Evolutionary conservation across 768 basidiomycete species (phyloP).

Genomic region (Panus rudis): DNA sequence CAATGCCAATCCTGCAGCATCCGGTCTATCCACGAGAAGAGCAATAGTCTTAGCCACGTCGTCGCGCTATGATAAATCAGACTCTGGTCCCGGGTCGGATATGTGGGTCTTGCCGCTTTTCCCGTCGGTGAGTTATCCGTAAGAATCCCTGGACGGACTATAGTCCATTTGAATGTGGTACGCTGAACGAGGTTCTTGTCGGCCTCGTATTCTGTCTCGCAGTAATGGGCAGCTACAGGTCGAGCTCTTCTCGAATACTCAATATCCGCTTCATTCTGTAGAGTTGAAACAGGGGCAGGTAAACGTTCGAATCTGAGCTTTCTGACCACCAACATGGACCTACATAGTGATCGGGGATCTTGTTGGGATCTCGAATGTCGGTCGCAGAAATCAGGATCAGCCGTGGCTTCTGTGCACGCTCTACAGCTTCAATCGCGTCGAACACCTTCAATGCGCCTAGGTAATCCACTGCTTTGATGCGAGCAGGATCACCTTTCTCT

Average conservation of each 20-base stretch:
- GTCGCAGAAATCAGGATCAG: slow-evolving; percentile 54
- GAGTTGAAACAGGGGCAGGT: not conserved
- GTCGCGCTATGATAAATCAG: slow-evolving; percentile 38
- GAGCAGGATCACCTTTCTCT: slow-evolving; percentile 47
- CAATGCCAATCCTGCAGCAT: slow-evolving; percentile 49
- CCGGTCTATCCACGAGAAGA: slow-evolving; percentile 40
- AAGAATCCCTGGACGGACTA: slow-evolving; percentile 57
- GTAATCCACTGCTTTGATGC: slow-evolving; percentile 51
- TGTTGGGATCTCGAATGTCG: slow-evolving; percentile 47
- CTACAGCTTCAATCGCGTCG: slow-evolving; percentile 53
- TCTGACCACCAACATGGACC: slow-evolving; percentile 13
- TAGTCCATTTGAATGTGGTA: slow-evolving; percentile 57
- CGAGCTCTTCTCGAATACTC: slow-evolving; percentile 34
- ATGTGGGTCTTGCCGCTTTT: slow-evolving; percentile 49
- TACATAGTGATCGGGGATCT: slow-evolving; percentile 46
- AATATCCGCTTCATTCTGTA: slow-evolving; percentile 41
- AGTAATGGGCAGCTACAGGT: slow-evolving; percentile 33
- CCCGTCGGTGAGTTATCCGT: slow-evolving; percentile 44
- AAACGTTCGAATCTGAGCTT: no score
- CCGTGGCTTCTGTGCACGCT: slow-evolving; percentile 39
- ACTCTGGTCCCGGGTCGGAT: slow-evolving; percentile 37
- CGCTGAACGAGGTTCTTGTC: slow-evolving; percentile 37
- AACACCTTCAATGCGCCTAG: slow-evolving; percentile 64
- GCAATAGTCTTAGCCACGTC: slow-evolving; percentile 49
- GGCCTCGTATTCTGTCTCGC: slow-evolving; percentile 36